Conservation (phyloP, 2,329 filamentous ascomycete genomes). For the Phaeosphaeria sp. region DNA sequence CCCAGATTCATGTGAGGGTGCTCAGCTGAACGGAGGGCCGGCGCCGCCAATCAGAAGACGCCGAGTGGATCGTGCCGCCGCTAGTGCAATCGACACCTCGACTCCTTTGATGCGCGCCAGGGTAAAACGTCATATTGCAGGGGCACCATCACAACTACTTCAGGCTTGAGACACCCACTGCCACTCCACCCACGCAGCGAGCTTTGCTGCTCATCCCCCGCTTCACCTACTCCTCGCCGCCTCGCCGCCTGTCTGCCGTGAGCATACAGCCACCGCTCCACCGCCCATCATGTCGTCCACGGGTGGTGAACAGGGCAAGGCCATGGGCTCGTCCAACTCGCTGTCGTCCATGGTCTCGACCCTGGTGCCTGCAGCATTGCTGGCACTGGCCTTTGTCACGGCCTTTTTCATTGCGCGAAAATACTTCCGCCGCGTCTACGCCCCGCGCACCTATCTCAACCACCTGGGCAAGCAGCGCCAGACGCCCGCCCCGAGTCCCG, state of each 20-base stretch:
- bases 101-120: neutral
- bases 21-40: neutral
- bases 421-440: constrained; percentile 53
- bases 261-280: constrained; percentile 12
- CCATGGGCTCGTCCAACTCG: constrained; percentile 53
- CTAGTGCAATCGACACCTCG: constrained; percentile 1
- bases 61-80: neutral
- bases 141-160: neutral
- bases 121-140: neutral
- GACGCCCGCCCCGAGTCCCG: constrained; percentile 53
- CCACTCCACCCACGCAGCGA: neutral
- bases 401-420: constrained; percentile 53
- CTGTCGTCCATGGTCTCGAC: constrained; percentile 48
- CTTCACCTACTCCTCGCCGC: neutral
- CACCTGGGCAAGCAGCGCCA: constrained; percentile 52
- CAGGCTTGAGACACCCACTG: too few relatives aligned
- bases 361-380: constrained; percentile 38
- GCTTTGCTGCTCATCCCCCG: neutral
- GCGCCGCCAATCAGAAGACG: neutral
- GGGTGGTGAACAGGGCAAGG: constrained; percentile 29
- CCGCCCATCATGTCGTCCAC: constrained; percentile 31
- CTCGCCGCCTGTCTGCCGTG: neutral
- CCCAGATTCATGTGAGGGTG: neutral
- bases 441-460: constrained; percentile 55
- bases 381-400: constrained; percentile 36